phyloP scores from a whole-genome alignment of 306 rosid genomes.

The Quercus suber region DNA sequence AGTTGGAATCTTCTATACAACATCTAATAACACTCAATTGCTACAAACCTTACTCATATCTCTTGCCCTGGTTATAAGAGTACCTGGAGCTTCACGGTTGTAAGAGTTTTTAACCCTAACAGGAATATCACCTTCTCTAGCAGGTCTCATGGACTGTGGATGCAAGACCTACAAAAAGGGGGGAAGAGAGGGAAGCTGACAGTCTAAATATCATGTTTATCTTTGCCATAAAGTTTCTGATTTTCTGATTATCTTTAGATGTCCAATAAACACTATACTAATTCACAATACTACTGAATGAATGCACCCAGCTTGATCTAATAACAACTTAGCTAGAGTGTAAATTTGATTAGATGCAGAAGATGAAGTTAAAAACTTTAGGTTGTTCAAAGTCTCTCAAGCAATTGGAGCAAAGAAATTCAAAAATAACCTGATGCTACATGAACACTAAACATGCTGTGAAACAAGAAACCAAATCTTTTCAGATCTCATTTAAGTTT shows the following conservation, averaged over 20 bases:
- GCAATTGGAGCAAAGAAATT: background rate
- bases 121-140: conserved; percentile 94
- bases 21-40: conserved; percentile 11
- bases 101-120: conserved; percentile 97
- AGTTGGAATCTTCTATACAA: conserved; percentile 13
- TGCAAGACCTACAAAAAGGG: conserved; percentile 71
- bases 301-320: background rate
- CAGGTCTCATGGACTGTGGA: conserved; percentile 99
- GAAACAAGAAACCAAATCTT: background rate
- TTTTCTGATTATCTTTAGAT: background rate
- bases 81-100: conserved; percentile 93
- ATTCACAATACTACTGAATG: background rate
- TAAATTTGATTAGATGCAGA: background rate
- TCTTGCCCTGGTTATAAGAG: conserved; percentile 80
- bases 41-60: conserved; percentile 86
- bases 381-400: background rate
- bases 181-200: background rate
- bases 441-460: background rate
- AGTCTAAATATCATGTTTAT: background rate
- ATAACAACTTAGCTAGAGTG: background rate
- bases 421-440: background rate
- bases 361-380: background rate
- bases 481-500: too few species aligned
- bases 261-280: background rate
- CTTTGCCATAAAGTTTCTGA: background rate